These are phyloP conservation scores for Calocybe gambosa DNA, from an alignment of 1,284 basidiomycete species.

Conservation along the genomic window DNA sequence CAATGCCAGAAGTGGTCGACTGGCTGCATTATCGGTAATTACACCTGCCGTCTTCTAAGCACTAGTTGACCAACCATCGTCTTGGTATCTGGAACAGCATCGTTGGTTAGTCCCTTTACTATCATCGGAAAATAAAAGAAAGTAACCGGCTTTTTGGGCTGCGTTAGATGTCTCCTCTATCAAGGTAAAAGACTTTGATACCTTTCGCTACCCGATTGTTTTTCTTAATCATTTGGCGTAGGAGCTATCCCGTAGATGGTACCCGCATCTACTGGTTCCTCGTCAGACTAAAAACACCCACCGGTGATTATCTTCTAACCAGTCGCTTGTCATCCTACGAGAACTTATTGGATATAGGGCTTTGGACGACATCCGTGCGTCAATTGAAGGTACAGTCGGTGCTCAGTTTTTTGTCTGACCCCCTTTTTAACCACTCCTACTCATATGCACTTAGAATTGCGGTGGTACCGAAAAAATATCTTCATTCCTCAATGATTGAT, in stretches of 20 bases:
- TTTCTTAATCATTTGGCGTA: slow-evolving; percentile 22
- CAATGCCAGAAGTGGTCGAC: slow-evolving; percentile 71
- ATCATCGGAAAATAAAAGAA: slow-evolving; percentile 9
- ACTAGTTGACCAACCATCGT: neutral
- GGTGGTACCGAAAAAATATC: slow-evolving; percentile 57
- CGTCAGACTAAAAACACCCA: slow-evolving; percentile 35
- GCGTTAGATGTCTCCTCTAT: slow-evolving; percentile 70
- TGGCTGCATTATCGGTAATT: slow-evolving; percentile 75
- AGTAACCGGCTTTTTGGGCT: neutral
- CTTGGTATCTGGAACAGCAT: slow-evolving; percentile 35
- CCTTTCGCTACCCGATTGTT: neutral
- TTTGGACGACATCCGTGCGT: slow-evolving; percentile 69
- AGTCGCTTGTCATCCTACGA: neutral
- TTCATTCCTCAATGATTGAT: slow-evolving; percentile 33
- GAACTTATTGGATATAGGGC: slow-evolving; percentile 40
- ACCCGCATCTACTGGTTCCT: slow-evolving; percentile 32
- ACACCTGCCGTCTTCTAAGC: neutral
- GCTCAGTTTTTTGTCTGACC: neutral
- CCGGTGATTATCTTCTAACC: slow-evolving; percentile 32
- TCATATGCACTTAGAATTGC: slow-evolving; percentile 36
- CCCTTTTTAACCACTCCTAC: neutral
- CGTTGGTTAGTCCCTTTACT: slow-evolving; percentile 41
- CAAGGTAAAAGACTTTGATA: slow-evolving; percentile 41
- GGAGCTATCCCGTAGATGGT: slow-evolving; percentile 76
- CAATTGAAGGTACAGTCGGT: slow-evolving; percentile 56